A percentile compares a stretch with the other conserved stretches of the same genome.
Conservation (phyloP, 2,329 filamentous ascomycete genomes). For the Alternaria burnsii region DNA sequence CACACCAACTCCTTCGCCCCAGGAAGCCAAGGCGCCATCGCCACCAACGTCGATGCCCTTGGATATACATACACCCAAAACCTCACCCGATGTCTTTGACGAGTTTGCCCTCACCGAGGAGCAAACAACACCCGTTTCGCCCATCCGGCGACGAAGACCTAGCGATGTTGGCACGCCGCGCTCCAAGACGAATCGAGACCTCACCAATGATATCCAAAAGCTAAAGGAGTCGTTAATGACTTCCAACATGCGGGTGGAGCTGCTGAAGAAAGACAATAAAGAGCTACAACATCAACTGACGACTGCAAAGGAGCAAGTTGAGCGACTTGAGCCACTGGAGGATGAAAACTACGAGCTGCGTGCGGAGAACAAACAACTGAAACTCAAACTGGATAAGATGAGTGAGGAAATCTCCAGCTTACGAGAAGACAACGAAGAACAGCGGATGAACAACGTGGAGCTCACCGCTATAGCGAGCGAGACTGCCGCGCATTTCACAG, state of each 20-base stretch:
- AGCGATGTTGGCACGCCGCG: constrained; percentile 36
- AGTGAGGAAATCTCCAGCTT: constrained; percentile 27
- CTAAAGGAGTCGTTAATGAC: constrained; percentile 41
- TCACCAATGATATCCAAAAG: constrained; percentile 38
- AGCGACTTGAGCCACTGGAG: constrained; percentile 38
- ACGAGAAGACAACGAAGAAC: constrained; percentile 25
- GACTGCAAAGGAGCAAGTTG: constrained; percentile 32
- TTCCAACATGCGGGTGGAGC: constrained; percentile 42
- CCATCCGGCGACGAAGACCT: constrained; percentile 37
- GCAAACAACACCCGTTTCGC: constrained; percentile 39
- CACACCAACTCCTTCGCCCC: constrained; percentile 24
- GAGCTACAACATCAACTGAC: constrained; percentile 41
- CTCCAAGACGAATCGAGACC: constrained; percentile 39
- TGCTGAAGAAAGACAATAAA: constrained; percentile 42
- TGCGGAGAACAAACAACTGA: constrained; percentile 34
- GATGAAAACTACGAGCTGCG: constrained; percentile 39
- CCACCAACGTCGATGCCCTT: constrained; percentile 11
- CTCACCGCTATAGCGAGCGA: constrained; percentile 41
- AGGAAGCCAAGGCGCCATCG: constrained; percentile 14
- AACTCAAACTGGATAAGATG: constrained; percentile 31
- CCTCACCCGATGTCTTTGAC: constrained; percentile 31
- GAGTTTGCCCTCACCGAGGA: constrained; percentile 44
- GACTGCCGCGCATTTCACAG: constrained; percentile 35
- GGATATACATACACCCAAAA: constrained; percentile 11
- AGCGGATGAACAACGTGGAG: constrained; percentile 30